Evolutionary conservation across 805 yeast genomes (phyloP).

Genomic region (Ogataea minuta): DNA sequence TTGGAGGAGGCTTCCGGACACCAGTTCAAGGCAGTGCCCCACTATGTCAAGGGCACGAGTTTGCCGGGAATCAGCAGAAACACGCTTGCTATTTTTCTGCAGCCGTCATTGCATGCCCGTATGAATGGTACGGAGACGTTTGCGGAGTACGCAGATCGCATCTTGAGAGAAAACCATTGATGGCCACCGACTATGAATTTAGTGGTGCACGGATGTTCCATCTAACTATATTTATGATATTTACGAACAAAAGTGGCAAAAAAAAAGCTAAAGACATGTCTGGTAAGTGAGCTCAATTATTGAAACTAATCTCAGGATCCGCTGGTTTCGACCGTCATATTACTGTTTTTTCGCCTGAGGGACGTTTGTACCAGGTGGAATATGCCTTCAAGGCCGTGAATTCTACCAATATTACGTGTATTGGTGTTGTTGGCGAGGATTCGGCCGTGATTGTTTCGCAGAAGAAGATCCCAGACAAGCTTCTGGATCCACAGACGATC

Average conservation of each 20-base stretch:
- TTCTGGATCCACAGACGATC: constrained; percentile 83
- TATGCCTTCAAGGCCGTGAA: constrained; percentile 97
- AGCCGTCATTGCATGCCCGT: constrained; percentile 51
- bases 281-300: constrained; percentile 25
- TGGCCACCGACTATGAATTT: not conserved
- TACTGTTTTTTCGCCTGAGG: constrained; percentile 98
- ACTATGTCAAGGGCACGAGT: constrained; percentile 47
- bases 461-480: constrained; percentile 93
- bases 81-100: constrained; percentile 62
- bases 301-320: constrained; percentile 42
- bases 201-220: constrained; percentile 1
- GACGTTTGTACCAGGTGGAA: constrained; percentile 95
- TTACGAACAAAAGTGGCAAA: constrained; percentile 9
- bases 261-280: constrained; percentile 25
- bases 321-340: constrained; percentile 99
- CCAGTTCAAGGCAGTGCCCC: constrained; percentile 56
- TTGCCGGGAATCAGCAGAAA: constrained; percentile 42
- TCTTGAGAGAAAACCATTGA: constrained; percentile 41
- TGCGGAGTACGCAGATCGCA: constrained; percentile 46
- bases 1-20: constrained; percentile 49
- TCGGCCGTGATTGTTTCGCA: constrained; percentile 88
- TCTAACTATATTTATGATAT: constrained; percentile 1
- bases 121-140: constrained; percentile 47
- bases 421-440: constrained; percentile 85
- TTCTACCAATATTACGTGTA: constrained; percentile 83